Conservation (phyloP, 768 basidiomycete genomes). For the Butyriboletus loyo region DNA sequence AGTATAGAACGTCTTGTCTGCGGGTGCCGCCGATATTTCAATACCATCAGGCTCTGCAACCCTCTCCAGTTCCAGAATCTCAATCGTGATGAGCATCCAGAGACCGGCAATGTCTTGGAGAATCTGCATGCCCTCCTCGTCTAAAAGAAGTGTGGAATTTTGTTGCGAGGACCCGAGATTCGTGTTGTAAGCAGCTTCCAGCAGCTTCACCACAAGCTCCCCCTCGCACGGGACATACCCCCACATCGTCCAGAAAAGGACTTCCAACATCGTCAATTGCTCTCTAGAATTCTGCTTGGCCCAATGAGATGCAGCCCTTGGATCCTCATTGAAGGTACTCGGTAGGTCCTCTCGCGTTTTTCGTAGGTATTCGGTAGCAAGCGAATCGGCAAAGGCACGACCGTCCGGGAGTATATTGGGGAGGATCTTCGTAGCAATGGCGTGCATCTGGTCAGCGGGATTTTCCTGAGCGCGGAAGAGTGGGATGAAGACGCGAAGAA, state of each 20-base stretch:
- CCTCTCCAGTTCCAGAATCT: conserved; percentile 76
- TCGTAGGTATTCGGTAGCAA: conserved; percentile 57
- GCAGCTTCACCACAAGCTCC: conserved; percentile 57
- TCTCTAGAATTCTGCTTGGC: conserved; percentile 74
- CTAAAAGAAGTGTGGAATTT: conserved; percentile 62
- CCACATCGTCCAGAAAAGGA: conserved; percentile 90
- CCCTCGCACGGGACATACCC: conserved; percentile 65
- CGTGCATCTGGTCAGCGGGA: conserved; percentile 49
- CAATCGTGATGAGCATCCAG: conserved; percentile 78
- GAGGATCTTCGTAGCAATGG: conserved; percentile 52
- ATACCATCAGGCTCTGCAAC: conserved; percentile 50
- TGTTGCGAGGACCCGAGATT: conserved; percentile 63
- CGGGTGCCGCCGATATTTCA: conserved; percentile 51
- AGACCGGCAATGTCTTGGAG: conserved; percentile 65
- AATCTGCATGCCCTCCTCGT: conserved; percentile 68
- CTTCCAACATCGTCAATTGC: conserved; percentile 78
- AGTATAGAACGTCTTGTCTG: conserved; percentile 51
- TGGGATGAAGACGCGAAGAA: conserved; percentile 67
- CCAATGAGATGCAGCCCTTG: conserved; percentile 59
- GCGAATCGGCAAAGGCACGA: conserved; percentile 52
- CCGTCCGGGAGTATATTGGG: conserved; percentile 64
- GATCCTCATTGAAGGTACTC: conserved; percentile 44
- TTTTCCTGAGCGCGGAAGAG: conserved; percentile 72
- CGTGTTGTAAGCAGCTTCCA: conserved; percentile 61
- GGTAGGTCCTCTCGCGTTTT: conserved; percentile 53